Evolutionary conservation across 2,329 filamentous ascomycete genomes (phyloP), one percentile per base, ranked within the genome.

Genomic region (Calonectria fujianensis): DNA sequence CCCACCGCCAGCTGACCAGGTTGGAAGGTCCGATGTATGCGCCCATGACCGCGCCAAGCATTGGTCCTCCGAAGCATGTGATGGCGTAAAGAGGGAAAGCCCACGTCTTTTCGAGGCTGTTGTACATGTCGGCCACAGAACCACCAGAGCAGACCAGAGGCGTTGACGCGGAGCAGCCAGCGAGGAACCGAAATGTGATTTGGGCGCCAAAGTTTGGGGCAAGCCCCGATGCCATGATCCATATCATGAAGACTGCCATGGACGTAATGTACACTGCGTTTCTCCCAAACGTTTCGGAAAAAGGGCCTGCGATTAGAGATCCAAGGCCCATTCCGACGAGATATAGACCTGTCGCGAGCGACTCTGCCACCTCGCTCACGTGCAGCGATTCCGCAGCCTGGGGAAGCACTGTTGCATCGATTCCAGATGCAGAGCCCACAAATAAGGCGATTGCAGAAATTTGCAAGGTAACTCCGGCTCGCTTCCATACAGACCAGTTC

Each of bases 11-110:
- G 65, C 86, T 87, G 1, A 83, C 80, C 0, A 59, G n/a, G 4
- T 87, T 88, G 70, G 89, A 90, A 68, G 92, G 87, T 64, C 93
- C 92, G 69, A 94, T 92, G 74, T 93, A 94, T 7, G 91, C 92
- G 5, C 92, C 92, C 73, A 89, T 84, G 0, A 86, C 80, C 4
- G 85, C 83, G 1, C 85, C 85, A 0, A 86, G 61, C 79, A 85
- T 85, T 0, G 85, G 82, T 85, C 92, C 78, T 72, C 80, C 80
- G 82, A 88, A 74, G 78, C 86, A 69, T 68, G 84, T 68, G 82
- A 88, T 75, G 81, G 89, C 79, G 74, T 89, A 94, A 0, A 94
- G 41, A 1, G 84, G 83, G 13, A 85, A 85, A 0, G 75, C 77
- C 81, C 81, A 85, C 0, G 82, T 85, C 75, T 85, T 85, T 35